These are phyloP conservation scores for Lactarius hatsudake DNA, from an alignment of 768 basidiomycete species.

Conservation along the genomic window DNA sequence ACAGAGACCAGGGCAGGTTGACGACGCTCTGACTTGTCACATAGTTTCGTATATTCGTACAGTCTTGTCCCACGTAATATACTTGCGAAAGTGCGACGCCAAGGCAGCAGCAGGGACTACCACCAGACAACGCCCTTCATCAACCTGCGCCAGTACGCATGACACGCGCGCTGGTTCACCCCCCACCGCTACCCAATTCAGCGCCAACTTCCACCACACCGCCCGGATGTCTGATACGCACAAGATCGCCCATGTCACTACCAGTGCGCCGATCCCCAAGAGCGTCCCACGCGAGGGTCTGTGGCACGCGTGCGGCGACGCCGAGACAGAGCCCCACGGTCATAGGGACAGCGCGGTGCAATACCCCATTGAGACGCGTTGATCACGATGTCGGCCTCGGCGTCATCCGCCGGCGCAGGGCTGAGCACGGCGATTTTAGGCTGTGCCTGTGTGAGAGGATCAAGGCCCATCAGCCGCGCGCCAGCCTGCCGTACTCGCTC, in stretches of 20 bases:
- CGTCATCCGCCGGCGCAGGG: slow-evolving; percentile 34
- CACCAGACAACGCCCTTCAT: slow-evolving; percentile 73
- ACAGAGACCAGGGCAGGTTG: no score
- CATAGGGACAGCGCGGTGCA: slow-evolving; percentile 71
- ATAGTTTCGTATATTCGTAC: not conserved
- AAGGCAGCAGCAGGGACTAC: slow-evolving; percentile 33
- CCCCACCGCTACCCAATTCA: slow-evolving; percentile 44
- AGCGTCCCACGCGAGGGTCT: slow-evolving; percentile 54
- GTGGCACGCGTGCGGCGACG: slow-evolving; percentile 54
- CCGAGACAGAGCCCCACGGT: slow-evolving; percentile 69
- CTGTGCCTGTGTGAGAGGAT: slow-evolving; percentile 60
- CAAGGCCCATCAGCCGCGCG: slow-evolving; percentile 60
- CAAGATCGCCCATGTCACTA: slow-evolving; percentile 28
- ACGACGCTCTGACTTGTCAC: not conserved
- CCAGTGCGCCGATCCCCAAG: slow-evolving; percentile 31
- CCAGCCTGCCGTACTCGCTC: slow-evolving; percentile 56
- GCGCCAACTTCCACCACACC: slow-evolving; percentile 69
- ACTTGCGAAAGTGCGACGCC: not conserved
- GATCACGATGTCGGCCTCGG: slow-evolving; percentile 48
- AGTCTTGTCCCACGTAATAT: not conserved
- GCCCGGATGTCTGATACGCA: slow-evolving; percentile 61
- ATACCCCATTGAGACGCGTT: slow-evolving; percentile 65
- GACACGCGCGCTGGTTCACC: slow-evolving; percentile 57
- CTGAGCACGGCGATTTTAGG: slow-evolving; percentile 66
- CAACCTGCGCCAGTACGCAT: slow-evolving; percentile 62